Percentiles rank a stretch among this genome's conserved stretches.
These are phyloP conservation scores for Cercospora sojina DNA, from an alignment of 2,329 filamentous ascomycete species.

Conservation along the genomic window DNA sequence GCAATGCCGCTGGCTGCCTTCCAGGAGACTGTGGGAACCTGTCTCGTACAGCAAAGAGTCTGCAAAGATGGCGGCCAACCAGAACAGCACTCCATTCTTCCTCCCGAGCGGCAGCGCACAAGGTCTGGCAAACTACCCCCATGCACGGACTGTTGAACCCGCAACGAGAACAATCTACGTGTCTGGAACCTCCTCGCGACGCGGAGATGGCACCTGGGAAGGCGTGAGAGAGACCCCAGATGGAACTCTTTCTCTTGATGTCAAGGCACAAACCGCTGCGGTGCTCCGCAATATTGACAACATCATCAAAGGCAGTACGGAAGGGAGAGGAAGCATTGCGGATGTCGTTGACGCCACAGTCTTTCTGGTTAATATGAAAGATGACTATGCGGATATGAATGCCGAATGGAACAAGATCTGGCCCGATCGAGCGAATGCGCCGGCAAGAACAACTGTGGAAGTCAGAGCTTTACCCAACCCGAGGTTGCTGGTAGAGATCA, in stretches of 20 bases:
- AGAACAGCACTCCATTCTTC: slow-evolving; percentile 15
- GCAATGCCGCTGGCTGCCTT: not conserved
- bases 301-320: slow-evolving; percentile 19
- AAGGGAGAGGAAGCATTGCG: slow-evolving; percentile 18
- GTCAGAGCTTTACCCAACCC: slow-evolving; percentile 19
- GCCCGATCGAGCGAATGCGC: slow-evolving; percentile 39
- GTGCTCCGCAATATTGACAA: slow-evolving; percentile 21
- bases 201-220: slow-evolving; percentile 20
- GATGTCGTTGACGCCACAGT: slow-evolving; percentile 37
- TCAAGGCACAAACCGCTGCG: slow-evolving; percentile 21
- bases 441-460: slow-evolving; percentile 35
- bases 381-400: slow-evolving; percentile 48
- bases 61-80: not conserved
- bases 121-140: slow-evolving; percentile 23
- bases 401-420: slow-evolving; percentile 51
- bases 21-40: not conserved
- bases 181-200: slow-evolving; percentile 22
- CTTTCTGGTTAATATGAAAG: slow-evolving; percentile 46
- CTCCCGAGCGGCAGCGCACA: slow-evolving; percentile 17
- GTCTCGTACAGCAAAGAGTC: not conserved
- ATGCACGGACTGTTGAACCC: slow-evolving; percentile 13
- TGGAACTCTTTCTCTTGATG: slow-evolving; percentile 13
- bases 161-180: slow-evolving; percentile 21
- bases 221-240: slow-evolving; percentile 16
- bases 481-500: slow-evolving; percentile 18